These are phyloP conservation scores for Apiotrichum gamsii DNA, from an alignment of 1,284 basidiomycete species.

Conservation along the genomic window DNA sequence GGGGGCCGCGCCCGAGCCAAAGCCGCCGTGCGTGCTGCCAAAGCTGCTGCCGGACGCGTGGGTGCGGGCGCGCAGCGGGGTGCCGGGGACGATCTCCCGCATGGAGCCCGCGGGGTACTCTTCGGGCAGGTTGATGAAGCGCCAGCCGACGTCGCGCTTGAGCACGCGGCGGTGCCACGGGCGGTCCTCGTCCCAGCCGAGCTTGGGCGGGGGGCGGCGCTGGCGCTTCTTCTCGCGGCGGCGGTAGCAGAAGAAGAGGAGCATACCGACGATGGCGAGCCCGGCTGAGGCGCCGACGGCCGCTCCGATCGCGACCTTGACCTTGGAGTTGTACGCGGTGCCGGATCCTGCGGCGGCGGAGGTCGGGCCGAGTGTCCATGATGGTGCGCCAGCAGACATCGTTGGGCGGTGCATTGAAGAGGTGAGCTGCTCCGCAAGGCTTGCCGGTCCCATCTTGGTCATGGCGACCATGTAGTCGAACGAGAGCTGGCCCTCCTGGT, in stretches of 20 bases:
- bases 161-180: conserved; percentile 8
- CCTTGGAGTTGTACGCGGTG: background rate
- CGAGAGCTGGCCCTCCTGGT: conserved; percentile 22
- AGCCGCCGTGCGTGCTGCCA: too few relatives aligned
- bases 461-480: conserved; percentile 29
- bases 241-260: conserved; percentile 7
- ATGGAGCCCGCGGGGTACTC: background rate
- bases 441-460: conserved; percentile 6
- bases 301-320: conserved; percentile 2
- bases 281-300: conserved; percentile 5
- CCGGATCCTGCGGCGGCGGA: background rate
- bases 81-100: background rate
- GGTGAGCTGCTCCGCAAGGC: background rate
- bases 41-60: conserved; percentile 7
- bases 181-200: conserved; percentile 1
- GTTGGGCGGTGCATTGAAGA: background rate
- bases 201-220: background rate
- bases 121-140: conserved; percentile 3
- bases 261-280: background rate
- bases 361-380: background rate
- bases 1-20: background rate
- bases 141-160: conserved; percentile 8
- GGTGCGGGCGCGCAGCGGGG: conserved; percentile 1
- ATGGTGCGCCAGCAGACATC: background rate
- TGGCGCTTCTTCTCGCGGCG: background rate